Percentiles rank a stretch among this genome's conserved stretches.
phyloP scores from a whole-genome alignment of 768 basidiomycete genomes.

The Leccinum ochraceum region DNA sequence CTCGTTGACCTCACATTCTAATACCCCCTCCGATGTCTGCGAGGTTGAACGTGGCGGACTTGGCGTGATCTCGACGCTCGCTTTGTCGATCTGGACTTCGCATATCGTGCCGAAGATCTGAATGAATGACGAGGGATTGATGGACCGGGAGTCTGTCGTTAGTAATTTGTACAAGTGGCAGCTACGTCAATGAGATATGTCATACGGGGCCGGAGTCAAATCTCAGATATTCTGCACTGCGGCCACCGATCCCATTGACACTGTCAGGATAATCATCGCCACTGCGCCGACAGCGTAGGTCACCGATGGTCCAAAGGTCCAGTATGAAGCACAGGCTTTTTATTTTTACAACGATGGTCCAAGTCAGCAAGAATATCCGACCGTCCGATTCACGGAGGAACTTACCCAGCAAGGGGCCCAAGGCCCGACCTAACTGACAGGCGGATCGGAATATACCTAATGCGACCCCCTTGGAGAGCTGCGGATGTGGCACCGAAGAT shows the following conservation, averaged over 20 bases:
- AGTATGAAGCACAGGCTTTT: conserved; percentile 82
- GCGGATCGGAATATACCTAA: conserved; percentile 85
- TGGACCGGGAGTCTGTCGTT: too few relatives aligned
- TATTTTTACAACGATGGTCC: conserved; percentile 42
- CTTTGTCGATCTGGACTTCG: too few relatives aligned
- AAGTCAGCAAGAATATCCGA: conserved; percentile 12
- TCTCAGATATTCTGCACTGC: conserved; percentile 2
- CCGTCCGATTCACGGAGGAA: conserved; percentile 8
- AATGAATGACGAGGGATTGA: too few relatives aligned
- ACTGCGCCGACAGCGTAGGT: conserved; percentile 70
- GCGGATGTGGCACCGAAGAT: conserved; percentile 49
- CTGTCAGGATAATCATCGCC: conserved; percentile 63
- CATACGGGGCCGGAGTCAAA: background rate
- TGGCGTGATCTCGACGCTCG: too few relatives aligned
- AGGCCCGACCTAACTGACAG: conserved; percentile 92
- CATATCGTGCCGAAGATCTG: too few relatives aligned
- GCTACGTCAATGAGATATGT: background rate
- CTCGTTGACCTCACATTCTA: too few relatives aligned
- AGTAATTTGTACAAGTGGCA: too few relatives aligned
- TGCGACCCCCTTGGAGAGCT: conserved; percentile 81
- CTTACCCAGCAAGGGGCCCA: conserved; percentile 89
- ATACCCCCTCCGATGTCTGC: too few relatives aligned
- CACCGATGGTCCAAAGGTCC: conserved; percentile 80
- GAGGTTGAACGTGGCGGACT: too few relatives aligned
- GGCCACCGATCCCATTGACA: conserved; percentile 55